These are phyloP conservation scores for Saturnispora halmiae DNA, from an alignment of 805 yeast genomes.

Conservation along the genomic window DNA sequence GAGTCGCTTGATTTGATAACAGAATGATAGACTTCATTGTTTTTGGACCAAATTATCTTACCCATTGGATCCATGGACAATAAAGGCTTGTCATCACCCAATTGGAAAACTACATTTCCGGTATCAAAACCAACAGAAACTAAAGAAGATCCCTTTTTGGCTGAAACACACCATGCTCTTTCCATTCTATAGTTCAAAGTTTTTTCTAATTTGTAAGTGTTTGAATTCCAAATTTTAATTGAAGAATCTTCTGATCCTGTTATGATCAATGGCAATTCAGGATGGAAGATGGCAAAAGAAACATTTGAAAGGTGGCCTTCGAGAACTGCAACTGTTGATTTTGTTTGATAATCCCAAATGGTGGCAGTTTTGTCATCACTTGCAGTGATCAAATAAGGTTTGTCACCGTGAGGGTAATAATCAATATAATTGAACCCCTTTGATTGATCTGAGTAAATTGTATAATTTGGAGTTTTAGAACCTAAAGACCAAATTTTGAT, in stretches of 20 bases:
- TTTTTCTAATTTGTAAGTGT: constrained; percentile 88
- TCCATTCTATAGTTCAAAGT: constrained; percentile 86
- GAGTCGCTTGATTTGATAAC: constrained; percentile 59
- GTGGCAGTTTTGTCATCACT: constrained; percentile 86
- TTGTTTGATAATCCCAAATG: constrained; percentile 96
- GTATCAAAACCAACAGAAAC: constrained; percentile 92
- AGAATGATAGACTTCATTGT: constrained; percentile 79
- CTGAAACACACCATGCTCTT: constrained; percentile 91
- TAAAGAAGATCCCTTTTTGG: constrained; percentile 64
- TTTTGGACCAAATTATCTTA: constrained; percentile 83
- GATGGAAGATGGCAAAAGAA: constrained; percentile 95
- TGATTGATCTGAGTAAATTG: constrained; percentile 81
- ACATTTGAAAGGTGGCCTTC: constrained; percentile 94
- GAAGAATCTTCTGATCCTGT: constrained; percentile 98
- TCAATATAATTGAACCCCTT: constrained; percentile 95
- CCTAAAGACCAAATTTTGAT: constrained; percentile 96
- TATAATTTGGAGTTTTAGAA: constrained; percentile 79
- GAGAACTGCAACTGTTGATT: constrained; percentile 86
- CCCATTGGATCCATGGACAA: constrained; percentile 90
- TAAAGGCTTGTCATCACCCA: constrained; percentile 93
- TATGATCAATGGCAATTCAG: constrained; percentile 88
- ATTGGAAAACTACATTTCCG: constrained; percentile 78
- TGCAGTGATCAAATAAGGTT: constrained; percentile 87
- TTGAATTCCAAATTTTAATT: constrained; percentile 88
- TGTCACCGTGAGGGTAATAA: constrained; percentile 94